Evolutionary conservation across 495 filamentous ascomycete genomes (phyloP).

Genomic region (Neohortaea acidophila): DNA sequence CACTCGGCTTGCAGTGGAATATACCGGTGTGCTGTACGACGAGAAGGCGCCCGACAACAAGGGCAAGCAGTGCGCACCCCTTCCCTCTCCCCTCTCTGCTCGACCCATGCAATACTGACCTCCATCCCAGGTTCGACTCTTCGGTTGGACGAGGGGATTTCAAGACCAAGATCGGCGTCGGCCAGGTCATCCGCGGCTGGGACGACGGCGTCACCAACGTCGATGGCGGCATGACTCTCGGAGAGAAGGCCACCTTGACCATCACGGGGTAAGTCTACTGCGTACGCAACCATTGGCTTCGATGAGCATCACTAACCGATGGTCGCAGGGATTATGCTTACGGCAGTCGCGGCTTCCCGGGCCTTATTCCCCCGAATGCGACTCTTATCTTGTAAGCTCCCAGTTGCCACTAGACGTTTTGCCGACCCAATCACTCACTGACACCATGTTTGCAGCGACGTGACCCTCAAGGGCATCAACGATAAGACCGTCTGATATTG

Average conservation of each 20-base stretch:
- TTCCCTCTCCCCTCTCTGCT: background rate
- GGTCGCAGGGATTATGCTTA: slow-evolving; percentile 60
- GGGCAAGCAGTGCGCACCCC: slow-evolving; percentile 35
- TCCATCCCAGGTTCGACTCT: slow-evolving; percentile 54
- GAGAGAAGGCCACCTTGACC: slow-evolving; percentile 64
- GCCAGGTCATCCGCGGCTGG: slow-evolving; percentile 74
- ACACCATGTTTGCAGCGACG: slow-evolving; percentile 20
- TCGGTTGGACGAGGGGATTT: slow-evolving; percentile 54
- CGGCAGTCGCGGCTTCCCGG: slow-evolving; percentile 40
- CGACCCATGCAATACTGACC: background rate
- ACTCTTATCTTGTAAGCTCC: slow-evolving; percentile 33
- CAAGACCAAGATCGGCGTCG: slow-evolving; percentile 51
- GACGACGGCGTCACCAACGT: slow-evolving; percentile 55
- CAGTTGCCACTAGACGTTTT: background rate
- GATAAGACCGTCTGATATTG: slow-evolving; percentile 19
- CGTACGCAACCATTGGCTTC: slow-evolving; percentile 2
- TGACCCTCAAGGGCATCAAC: slow-evolving; percentile 31
- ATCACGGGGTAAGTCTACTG: slow-evolving; percentile 51
- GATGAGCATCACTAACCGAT: slow-evolving; percentile 8
- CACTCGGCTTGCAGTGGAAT: no score
- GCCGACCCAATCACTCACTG: background rate
- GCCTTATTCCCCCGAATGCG: slow-evolving; percentile 28
- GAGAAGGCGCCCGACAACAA: slow-evolving; percentile 26
- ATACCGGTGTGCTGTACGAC: slow-evolving; percentile 70
- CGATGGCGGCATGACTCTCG: slow-evolving; percentile 49